Evolutionary conservation across 352 stramenopile genomes (phyloP).

Genomic region (Blastocystis sp.): DNA sequence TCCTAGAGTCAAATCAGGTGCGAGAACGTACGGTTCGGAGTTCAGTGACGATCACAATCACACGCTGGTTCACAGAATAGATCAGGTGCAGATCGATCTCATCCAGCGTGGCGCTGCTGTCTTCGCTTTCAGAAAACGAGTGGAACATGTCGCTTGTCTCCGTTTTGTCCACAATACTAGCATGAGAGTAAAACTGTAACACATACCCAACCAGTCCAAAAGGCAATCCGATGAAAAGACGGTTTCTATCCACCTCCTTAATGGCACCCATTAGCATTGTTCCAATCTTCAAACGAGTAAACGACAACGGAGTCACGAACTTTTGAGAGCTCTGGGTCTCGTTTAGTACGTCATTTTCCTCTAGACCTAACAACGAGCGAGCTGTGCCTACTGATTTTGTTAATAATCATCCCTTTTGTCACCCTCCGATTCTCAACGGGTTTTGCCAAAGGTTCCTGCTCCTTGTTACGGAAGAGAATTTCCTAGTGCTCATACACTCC

Average conservation of each 20-base stretch:
- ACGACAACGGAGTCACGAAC: not conserved
- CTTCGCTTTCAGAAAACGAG: not conserved
- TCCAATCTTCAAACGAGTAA: constrained; percentile 36
- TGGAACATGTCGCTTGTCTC: constrained; percentile 29
- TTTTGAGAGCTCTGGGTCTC: not conserved
- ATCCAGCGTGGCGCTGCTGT: not conserved
- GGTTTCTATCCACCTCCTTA: not conserved
- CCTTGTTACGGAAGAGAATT: not conserved
- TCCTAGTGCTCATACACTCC: not conserved
- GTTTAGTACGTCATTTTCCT: constrained; percentile 49
- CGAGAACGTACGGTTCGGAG: not conserved
- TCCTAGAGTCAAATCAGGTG: not conserved
- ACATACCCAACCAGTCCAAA: not conserved
- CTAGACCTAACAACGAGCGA: not conserved
- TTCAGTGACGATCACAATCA: constrained; percentile 10
- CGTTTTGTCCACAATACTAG: not conserved
- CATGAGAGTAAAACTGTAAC: not conserved
- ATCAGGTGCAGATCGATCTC: constrained; percentile 15
- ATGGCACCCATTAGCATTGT: constrained; percentile 31
- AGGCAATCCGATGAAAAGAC: constrained; percentile 11
- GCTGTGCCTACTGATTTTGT: not conserved
- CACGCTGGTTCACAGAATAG: constrained; percentile 8
- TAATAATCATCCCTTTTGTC: not conserved
- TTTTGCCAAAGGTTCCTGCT: not conserved
- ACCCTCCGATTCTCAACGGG: not conserved